These are phyloP conservation scores for Sequoia sempervirens DNA, from an alignment of 75 land plant genomes.

Conservation along the genomic window DNA sequence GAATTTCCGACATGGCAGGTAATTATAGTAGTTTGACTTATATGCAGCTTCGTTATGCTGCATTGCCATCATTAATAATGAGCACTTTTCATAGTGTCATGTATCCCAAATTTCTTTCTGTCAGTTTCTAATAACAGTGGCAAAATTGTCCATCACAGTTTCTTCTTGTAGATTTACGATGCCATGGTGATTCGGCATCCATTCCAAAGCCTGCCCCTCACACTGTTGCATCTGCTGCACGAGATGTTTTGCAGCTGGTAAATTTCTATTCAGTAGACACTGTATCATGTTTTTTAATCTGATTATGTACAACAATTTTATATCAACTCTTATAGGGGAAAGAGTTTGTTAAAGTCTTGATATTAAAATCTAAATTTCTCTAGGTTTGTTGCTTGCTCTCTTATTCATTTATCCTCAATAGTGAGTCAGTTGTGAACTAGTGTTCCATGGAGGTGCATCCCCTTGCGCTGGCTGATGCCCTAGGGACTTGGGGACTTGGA, in stretches of 20 bases:
- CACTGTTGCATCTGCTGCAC: constrained; percentile 89
- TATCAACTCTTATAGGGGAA: not conserved
- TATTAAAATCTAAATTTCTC: not conserved
- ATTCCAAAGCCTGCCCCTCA: constrained; percentile 69
- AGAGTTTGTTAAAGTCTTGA: not conserved
- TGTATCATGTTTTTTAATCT: not conserved
- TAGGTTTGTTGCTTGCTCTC: not conserved
- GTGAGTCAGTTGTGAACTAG: not conserved
- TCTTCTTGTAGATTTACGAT: constrained; percentile 88
- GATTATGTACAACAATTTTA: not conserved
- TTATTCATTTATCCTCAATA: not conserved
- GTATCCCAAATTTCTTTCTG: not conserved
- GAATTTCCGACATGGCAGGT: constrained; percentile 99
- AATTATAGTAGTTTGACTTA: not conserved
- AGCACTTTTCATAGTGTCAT: not conserved
- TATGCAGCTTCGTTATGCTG: not conserved
- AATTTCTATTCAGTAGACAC: not conserved
- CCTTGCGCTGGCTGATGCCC: too few species aligned
- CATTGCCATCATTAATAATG: not conserved
- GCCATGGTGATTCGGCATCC: constrained; percentile 94
- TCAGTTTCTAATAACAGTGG: not conserved
- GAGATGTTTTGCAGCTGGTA: constrained; percentile 86
- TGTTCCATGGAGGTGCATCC: too few species aligned
- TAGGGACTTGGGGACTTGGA: too few species aligned
- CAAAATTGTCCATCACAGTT: constrained; percentile 47